Evolutionary conservation across 2,329 filamentous ascomycete species (phyloP), one percentile per base, ranked within the genome.

Genomic region (Penicillium psychrosexuale): DNA sequence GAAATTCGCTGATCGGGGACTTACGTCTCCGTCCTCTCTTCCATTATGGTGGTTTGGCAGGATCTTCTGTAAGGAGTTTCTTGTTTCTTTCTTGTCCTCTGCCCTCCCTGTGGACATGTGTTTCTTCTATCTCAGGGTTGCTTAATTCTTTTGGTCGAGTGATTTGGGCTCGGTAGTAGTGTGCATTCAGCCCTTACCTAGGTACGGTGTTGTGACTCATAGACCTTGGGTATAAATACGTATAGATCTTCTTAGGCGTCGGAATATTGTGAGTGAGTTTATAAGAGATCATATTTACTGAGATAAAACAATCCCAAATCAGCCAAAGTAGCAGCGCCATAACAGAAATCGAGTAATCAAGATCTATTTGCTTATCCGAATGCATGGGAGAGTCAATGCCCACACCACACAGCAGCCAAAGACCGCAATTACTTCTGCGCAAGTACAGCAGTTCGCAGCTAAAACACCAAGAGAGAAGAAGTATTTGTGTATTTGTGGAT

Each of bases 291-390:
- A 30, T 47, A 51, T 47, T 28, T 34, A 15, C 28, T 17, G 11
- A 33, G 12, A 46, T 33, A 24, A 24, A 8, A 12, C 30, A 27
- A 22, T 28, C 17, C 1, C 12, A 12, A 31, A 28, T 22, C 15
- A 28, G 17, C 22, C 11, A 43, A 44, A 31, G 12, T 8, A 19
- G 30, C 13, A 43, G 17, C 13, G 15, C 8, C 36, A 42, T 40
- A 17, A 27, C 33, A 22, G 12, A 51, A 39, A 50, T 47, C 40
- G 42, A 60, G 36, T 46, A 27, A 57, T 47, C 30, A 60, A 36
- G 44, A 50, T 64, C 61, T 63, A 63, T 61, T 56, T 55, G 19
- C 30, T 46, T 56, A 39, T 52, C 46, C 44, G 45, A 37, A 63
- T 60, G 56, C 51, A 61, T 55, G 46, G 49, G 40, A 28, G 17